Percentiles rank a stretch among this genome's conserved stretches.
These are phyloP conservation scores for Calonectria pauciramosa DNA, from an alignment of 2,329 filamentous ascomycete genomes.

Conservation along the genomic window DNA sequence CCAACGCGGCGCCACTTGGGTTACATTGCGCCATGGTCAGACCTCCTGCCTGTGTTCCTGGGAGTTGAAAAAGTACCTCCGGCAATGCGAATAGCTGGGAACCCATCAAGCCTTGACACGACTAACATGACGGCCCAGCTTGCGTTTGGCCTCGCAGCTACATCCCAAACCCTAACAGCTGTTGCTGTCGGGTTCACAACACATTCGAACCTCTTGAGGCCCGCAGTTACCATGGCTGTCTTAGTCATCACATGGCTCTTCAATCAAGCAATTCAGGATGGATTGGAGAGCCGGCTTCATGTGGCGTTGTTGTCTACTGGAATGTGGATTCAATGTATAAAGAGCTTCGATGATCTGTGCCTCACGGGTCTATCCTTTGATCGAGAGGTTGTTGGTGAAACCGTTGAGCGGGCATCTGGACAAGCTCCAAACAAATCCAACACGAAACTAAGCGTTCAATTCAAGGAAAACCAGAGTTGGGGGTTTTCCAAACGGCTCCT, in stretches of 20 bases:
- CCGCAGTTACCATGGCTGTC: neutral
- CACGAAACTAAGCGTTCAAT: neutral
- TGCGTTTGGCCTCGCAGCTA: conserved; percentile 18
- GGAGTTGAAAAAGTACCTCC: neutral
- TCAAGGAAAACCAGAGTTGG: neutral
- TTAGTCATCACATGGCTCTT: conserved; percentile 29
- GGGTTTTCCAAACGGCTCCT: neutral
- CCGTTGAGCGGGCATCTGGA: neutral
- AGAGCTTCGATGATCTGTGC: conserved; percentile 34
- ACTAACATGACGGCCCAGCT: conserved; percentile 15
- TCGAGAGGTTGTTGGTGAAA: neutral
- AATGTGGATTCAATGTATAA: conserved; percentile 39
- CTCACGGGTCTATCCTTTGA: conserved; percentile 22
- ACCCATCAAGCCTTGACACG: neutral
- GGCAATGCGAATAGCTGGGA: neutral
- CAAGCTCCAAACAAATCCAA: neutral
- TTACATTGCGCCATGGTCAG: neutral
- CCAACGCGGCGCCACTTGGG: neutral
- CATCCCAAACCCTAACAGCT: conserved; percentile 24
- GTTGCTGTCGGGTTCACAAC: conserved; percentile 24
- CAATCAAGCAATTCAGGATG: conserved; percentile 20
- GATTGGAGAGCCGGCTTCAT: conserved; percentile 28
- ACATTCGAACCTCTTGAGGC: conserved; percentile 2
- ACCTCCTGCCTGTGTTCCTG: neutral
- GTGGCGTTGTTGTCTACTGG: conserved; percentile 34